Base-by-base conservation (phyloP, 225 moss, liverwort and hornwort genomes). In the Thuidium tamariscinum region DNA sequence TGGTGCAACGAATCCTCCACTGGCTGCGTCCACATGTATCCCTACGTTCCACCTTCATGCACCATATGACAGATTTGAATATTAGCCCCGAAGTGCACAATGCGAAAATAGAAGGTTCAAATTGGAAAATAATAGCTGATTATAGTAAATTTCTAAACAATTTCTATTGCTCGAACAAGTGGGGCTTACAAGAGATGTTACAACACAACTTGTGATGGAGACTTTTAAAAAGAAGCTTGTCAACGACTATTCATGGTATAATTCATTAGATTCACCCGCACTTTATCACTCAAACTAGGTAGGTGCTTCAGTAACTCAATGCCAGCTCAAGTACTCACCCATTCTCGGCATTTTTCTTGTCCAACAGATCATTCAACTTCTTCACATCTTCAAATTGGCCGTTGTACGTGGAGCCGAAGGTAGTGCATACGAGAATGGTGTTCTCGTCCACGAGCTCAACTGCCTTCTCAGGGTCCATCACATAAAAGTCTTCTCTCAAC, bases 361-460 rank as follows among this genome's bases (percentile, higher is more conserved):
- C 84, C 65, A 97, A 82, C 71, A 97, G 74, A 1, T 95, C 91
- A 74, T 97, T 96, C 8, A 97, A 87, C 71, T 77, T 88, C 85
- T 96, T 95, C 65, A 97, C 96, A 64, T 97, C 95, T 91, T 97
- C 97, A 61, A 96, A 97, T 89, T 96, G 82, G 77, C 96, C 97
- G 62, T 94, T 97, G 74, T 97, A 97, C 11, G 97, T 97, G 76
- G 97, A 97, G 39, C 97, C 97, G 55, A 97, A 88, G 75, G 95
- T 97, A 60, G 95, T 91, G 85, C 95, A 95, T 14, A 97, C 95
- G 78, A 96, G 95, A 65, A 96, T 97, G 59, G 96, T 96, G 34
- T 97, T 97, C 86, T 97, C 97, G 86, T 96, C 97, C 62, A 96
- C 96, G 79, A 97, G 52, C 27, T 96, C 95, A 13, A 97, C 95